Evolutionary conservation across 2,329 filamentous ascomycete genomes (phyloP).

Genomic region (Diaporthe helianthi): DNA sequence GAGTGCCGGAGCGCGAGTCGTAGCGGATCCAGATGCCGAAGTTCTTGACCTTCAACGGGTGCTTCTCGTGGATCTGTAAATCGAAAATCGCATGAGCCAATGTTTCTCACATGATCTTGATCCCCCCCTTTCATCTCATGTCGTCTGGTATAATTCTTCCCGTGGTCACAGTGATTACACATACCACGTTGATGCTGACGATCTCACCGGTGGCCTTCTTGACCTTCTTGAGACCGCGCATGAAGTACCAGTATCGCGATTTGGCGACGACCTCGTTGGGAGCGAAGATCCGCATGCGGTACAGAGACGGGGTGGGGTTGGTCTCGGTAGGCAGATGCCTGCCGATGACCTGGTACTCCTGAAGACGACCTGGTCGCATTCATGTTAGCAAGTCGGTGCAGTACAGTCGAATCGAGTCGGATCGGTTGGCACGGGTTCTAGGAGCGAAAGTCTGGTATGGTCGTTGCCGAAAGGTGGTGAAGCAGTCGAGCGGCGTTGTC

Average conservation of each 20-base stretch:
- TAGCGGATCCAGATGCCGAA: slow-evolving; percentile 99
- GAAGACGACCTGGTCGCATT: slow-evolving; percentile 83
- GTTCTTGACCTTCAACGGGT: slow-evolving; percentile 99
- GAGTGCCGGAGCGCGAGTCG: slow-evolving; percentile 98
- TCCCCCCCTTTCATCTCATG: slow-evolving; percentile 1
- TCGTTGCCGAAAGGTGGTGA: background rate
- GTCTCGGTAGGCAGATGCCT: slow-evolving; percentile 97
- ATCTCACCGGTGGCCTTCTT: slow-evolving; percentile 99
- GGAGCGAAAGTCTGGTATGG: slow-evolving; percentile 40
- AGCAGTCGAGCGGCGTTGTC: background rate
- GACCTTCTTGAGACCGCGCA: slow-evolving; percentile 98
- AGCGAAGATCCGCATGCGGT: slow-evolving; percentile 99
- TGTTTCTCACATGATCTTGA: background rate
- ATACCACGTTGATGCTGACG: slow-evolving; percentile 93
- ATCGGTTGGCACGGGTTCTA: background rate
- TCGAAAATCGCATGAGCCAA: slow-evolving; percentile 34
- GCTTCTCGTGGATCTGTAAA: slow-evolving; percentile 93
- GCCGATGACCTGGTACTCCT: slow-evolving; percentile 99
- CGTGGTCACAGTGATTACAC: slow-evolving; percentile 45
- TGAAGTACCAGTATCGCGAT: slow-evolving; percentile 99
- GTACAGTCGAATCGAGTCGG: background rate
- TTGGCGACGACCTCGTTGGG: slow-evolving; percentile 98
- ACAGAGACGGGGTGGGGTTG: slow-evolving; percentile 97
- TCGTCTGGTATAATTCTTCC: slow-evolving; percentile 19
- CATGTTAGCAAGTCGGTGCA: slow-evolving; percentile 26